A percentile compares a stretch with the other conserved stretches of the same genome.
phyloP scores from a whole-genome alignment of 225 moss, liverwort and hornwort species.

The Physcomitrium patens region DNA sequence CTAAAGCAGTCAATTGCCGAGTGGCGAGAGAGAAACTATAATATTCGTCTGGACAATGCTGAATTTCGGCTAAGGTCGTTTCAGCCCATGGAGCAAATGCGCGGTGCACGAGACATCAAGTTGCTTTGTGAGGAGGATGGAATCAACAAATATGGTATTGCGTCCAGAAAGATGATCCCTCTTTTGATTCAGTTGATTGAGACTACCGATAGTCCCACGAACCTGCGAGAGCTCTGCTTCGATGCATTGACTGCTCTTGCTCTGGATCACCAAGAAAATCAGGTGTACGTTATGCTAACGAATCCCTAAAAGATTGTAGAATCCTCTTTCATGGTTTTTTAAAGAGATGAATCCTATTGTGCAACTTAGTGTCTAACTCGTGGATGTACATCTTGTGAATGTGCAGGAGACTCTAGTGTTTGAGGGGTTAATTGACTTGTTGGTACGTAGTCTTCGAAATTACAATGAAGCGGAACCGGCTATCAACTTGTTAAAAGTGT shows the following conservation, averaged over 20 bases:
- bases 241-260: conserved; percentile 64
- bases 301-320: conserved; percentile 4
- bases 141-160: conserved; percentile 77
- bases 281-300: conserved; percentile 33
- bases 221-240: conserved; percentile 55
- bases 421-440: conserved; percentile 74
- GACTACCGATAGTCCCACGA: conserved; percentile 32
- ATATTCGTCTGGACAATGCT: conserved; percentile 69
- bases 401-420: conserved; percentile 70
- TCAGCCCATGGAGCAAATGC: conserved; percentile 60
- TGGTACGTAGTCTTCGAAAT: conserved; percentile 68
- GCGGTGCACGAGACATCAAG: conserved; percentile 66
- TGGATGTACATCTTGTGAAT: conserved; percentile 20
- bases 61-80: conserved; percentile 62
- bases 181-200: conserved; percentile 71
- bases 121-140: conserved; percentile 73
- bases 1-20: conserved; percentile 81
- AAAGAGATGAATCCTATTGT: background rate
- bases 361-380: conserved; percentile 19
- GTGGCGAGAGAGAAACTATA: conserved; percentile 79
- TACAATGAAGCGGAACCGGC: conserved; percentile 70
- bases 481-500: conserved; percentile 60
- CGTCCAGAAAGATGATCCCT: conserved; percentile 69
- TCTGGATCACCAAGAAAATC: conserved; percentile 78
- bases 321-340: conserved; percentile 7